These are phyloP conservation scores for Xerocomellus intermedius DNA, from an alignment of 768 basidiomycete species.

Conservation along the genomic window DNA sequence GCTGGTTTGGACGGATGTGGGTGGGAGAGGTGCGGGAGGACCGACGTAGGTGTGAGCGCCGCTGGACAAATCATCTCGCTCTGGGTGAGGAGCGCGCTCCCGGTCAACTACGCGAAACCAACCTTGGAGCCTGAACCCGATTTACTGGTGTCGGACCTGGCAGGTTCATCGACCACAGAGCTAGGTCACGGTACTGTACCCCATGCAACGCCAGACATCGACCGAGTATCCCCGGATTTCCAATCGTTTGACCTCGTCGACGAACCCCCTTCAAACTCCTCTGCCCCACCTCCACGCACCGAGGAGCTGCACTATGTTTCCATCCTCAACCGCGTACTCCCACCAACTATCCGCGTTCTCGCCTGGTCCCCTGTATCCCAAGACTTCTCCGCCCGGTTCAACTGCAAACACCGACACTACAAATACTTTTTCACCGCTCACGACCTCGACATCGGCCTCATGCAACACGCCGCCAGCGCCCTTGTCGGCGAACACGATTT, in stretches of 20 bases:
- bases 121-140: not conserved
- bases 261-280: constrained; percentile 38
- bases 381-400: constrained; percentile 84
- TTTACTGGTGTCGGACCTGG: constrained; percentile 10
- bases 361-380: constrained; percentile 90
- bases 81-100: constrained; percentile 78
- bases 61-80: constrained; percentile 92
- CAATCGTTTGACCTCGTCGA: constrained; percentile 36
- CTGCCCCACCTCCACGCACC: constrained; percentile 25
- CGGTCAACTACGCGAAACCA: not conserved
- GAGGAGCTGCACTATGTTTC: constrained; percentile 73
- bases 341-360: constrained; percentile 83
- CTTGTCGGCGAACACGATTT: constrained; percentile 93
- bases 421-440: constrained; percentile 90
- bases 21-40: constrained; percentile 90
- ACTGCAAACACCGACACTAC: constrained; percentile 87
- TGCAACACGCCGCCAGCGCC: constrained; percentile 69
- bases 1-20: constrained; percentile 81
- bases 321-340: constrained; percentile 84
- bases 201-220: constrained; percentile 2
- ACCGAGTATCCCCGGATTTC: constrained; percentile 7
- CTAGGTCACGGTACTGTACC: not conserved
- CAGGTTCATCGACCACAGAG: not conserved
- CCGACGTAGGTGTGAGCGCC: constrained; percentile 93
- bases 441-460: constrained; percentile 64